phyloP scores from a whole-genome alignment of 306 rosid species.

The Vicia villosa region DNA sequence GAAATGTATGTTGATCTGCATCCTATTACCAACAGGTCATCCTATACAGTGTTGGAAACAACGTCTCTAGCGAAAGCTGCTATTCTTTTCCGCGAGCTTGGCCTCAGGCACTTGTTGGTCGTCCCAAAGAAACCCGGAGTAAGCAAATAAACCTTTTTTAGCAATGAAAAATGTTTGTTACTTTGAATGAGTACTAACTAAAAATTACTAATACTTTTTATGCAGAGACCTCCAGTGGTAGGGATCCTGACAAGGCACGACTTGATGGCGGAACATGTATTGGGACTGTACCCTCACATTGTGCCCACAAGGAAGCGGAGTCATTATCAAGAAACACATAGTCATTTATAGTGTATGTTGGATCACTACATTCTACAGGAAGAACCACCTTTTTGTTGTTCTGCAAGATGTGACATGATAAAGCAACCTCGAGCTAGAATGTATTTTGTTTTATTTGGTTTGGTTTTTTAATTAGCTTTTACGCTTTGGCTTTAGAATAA shows the following conservation, averaged over 20 bases:
- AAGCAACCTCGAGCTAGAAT: too few species aligned
- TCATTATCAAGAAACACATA: not conserved
- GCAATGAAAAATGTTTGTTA: not conserved
- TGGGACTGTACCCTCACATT: slow-evolving; percentile 65
- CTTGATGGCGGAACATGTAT: slow-evolving; percentile 67
- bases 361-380: not conserved
- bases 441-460: too few species aligned
- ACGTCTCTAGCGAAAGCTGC: slow-evolving; percentile 78
- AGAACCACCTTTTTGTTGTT: too few species aligned
- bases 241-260: slow-evolving; percentile 78
- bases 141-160: slow-evolving; percentile 3
- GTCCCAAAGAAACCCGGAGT: slow-evolving; percentile 68
- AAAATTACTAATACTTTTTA: not conserved
- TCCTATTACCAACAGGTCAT: slow-evolving; percentile 64
- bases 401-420: too few species aligned
- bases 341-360: not conserved
- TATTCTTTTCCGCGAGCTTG: slow-evolving; percentile 66
- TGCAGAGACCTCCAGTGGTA: slow-evolving; percentile 74
- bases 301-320: slow-evolving; percentile 2
- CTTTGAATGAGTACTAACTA: not conserved
- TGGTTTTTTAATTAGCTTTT: too few species aligned
- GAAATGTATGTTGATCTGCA: slow-evolving; percentile 80
- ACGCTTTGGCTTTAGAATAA: too few species aligned
- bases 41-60: slow-evolving; percentile 69
- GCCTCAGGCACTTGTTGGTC: slow-evolving; percentile 76